These are phyloP conservation scores for Thymus quinquecostatus DNA, from an alignment of 257 asterid genomes.

Conservation along the genomic window DNA sequence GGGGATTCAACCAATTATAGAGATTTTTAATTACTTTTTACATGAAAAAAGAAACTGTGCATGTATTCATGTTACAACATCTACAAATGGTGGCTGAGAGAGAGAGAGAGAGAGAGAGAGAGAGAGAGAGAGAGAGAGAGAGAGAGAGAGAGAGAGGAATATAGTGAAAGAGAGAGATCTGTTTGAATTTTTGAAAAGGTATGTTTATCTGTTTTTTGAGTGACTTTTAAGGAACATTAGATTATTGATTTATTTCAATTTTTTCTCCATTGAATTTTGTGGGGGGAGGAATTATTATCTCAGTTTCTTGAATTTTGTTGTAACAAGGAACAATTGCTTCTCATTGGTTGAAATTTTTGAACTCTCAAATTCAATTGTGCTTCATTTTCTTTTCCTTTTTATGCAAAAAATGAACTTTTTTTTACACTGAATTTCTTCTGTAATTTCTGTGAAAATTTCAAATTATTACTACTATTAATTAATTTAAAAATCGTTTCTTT, in stretches of 20 bases:
- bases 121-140: not conserved
- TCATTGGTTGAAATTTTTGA: slow-evolving; percentile 44
- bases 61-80: slow-evolving; percentile 21
- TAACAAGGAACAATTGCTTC: slow-evolving; percentile 24
- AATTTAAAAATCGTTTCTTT: slow-evolving; percentile 43
- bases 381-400: slow-evolving; percentile 22
- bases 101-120: not conserved
- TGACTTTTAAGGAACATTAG: slow-evolving; percentile 31
- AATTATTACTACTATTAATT: slow-evolving; percentile 1
- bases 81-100: slow-evolving; percentile 22
- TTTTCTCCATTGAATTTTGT: slow-evolving; percentile 29
- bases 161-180: slow-evolving; percentile 1
- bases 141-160: not conserved
- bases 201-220: slow-evolving; percentile 33
- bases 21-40: slow-evolving; percentile 23
- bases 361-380: slow-evolving; percentile 15
- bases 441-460: slow-evolving; percentile 49
- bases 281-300: slow-evolving; percentile 29
- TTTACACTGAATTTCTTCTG: slow-evolving; percentile 47
- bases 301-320: slow-evolving; percentile 18
- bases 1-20: slow-evolving; percentile 31
- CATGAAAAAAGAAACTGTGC: slow-evolving; percentile 10
- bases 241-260: not conserved
- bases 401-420: slow-evolving; percentile 42
- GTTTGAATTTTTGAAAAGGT: slow-evolving; percentile 56